Base-by-base conservation (phyloP, 208 protist species). In the Acanthamoeba quina region DNA sequence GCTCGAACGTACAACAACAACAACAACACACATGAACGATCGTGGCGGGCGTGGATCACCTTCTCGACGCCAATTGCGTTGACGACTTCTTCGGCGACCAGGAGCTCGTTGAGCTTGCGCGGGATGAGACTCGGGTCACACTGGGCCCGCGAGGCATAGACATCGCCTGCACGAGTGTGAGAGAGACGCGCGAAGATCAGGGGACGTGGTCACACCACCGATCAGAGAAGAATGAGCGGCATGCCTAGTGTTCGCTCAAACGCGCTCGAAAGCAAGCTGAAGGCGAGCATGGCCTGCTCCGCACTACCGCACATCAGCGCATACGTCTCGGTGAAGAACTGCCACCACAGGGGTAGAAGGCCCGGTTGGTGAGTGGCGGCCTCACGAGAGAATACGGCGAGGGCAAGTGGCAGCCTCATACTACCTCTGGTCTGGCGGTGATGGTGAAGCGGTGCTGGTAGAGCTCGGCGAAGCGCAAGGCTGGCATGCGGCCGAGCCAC, bases 71-170 rank as follows among this genome's bases (percentile, higher is more conserved):
- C 78, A 24, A 86, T 60, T 5, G 21, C 78, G 52, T 41, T 31
- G 49, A 62, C 24, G 52, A 86, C 64, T 4, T 62, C 21, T 5
- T 54, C 78, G 19, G 44, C 78, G 13, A 86, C 78, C 9, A 86
- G 15, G 29, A 86, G 78, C 29, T 86, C 78, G 78, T 86, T 86
- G 52, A 86, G 78, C 78, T 86, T 86, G 49, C 49, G 78, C 13
- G 78, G 78, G 49, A 86, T 62, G 52, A 62, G 49, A 29, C 49
- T 24, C 7, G 19, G 15, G 5, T 56, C 78, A 21, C 78, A 86
- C 24, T 49, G 34, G 7, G 78, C 62, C 3, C 78, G 5, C 15
- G 78, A 29, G 13, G 78, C 49, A 44, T 44, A 86, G 21, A 86
- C 52, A 37, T 86, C 78, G 44, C 47, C 70, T 80, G 70, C 66